Percentiles rank a stretch among this genome's conserved stretches.
Evolutionary conservation across 192 early-diverging fungal genomes (phyloP).

Genomic region (Podila horticola): DNA sequence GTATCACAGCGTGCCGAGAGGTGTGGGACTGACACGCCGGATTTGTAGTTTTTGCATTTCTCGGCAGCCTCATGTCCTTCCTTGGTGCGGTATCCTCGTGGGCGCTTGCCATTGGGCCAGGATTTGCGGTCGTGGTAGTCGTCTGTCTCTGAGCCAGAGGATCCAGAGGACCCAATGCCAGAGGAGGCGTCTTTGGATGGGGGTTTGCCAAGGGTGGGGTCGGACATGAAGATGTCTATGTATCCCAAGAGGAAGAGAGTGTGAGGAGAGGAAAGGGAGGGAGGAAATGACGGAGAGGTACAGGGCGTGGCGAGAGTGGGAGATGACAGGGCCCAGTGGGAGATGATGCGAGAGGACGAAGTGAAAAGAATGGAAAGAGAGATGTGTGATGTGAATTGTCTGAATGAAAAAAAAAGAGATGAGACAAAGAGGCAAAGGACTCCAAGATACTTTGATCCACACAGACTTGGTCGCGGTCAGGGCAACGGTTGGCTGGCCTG

Average conservation of each 20-base stretch:
- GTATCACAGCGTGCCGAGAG: slow-evolving; percentile 29
- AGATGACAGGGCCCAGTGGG: too few species aligned
- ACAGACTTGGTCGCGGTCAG: background rate
- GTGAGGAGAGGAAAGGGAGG: background rate
- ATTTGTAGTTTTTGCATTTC: slow-evolving; percentile 39
- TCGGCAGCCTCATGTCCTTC: slow-evolving; percentile 46
- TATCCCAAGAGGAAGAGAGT: background rate
- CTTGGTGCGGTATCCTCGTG: slow-evolving; percentile 43
- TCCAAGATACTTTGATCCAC: too few species aligned
- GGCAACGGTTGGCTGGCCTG: background rate
- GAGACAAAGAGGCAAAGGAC: too few species aligned
- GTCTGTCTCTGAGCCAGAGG: background rate
- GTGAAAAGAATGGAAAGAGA: too few species aligned
- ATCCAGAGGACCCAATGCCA: background rate
- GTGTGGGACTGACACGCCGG: slow-evolving; percentile 37
- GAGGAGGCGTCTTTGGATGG: background rate
- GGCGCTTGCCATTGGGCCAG: slow-evolving; percentile 49
- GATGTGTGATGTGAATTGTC: too few species aligned
- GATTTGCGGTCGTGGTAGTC: slow-evolving; percentile 1
- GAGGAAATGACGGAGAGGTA: too few species aligned
- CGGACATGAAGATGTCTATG: background rate
- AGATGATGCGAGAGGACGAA: too few species aligned
- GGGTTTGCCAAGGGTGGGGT: background rate
- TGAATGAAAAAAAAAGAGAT: too few species aligned
- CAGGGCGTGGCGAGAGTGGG: too few species aligned